These are phyloP conservation scores for Alternaria arbusti DNA, from an alignment of 2,329 filamentous ascomycete genomes.

Conservation along the genomic window DNA sequence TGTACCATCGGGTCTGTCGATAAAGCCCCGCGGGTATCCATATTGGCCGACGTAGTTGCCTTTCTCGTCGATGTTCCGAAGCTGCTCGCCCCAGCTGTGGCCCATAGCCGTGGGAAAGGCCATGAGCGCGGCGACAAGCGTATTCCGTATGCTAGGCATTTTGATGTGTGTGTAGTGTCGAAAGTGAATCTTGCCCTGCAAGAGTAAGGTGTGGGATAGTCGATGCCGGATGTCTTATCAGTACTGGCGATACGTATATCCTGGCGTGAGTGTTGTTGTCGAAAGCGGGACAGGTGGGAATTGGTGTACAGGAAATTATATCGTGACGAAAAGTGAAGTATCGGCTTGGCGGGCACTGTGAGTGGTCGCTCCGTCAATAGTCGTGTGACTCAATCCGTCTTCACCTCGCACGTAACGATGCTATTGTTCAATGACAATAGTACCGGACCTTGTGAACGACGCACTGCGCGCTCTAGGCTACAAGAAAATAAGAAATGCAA, in stretches of 20 bases:
- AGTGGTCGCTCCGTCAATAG: slow-evolving; percentile 13
- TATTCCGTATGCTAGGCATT: slow-evolving; percentile 27
- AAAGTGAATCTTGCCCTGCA: slow-evolving; percentile 8
- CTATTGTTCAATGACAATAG: slow-evolving; percentile 36
- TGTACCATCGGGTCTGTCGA: slow-evolving; percentile 54
- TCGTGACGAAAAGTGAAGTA: slow-evolving; percentile 7
- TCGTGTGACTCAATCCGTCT: slow-evolving; percentile 26
- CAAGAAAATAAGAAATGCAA: slow-evolving; percentile 14
- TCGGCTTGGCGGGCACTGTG: slow-evolving; percentile 20
- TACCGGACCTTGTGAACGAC: slow-evolving; percentile 21
- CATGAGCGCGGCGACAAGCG: slow-evolving; percentile 24
- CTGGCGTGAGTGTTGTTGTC: neutral
- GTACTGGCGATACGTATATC: neutral
- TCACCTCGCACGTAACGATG: slow-evolving; percentile 36
- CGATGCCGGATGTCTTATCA: neutral
- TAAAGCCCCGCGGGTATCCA: slow-evolving; percentile 78
- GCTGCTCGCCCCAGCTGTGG: slow-evolving; percentile 85
- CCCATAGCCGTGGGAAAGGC: slow-evolving; percentile 28
- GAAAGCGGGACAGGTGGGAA: neutral
- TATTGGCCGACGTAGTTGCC: slow-evolving; percentile 73
- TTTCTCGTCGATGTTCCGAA: slow-evolving; percentile 73
- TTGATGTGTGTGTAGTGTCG: neutral
- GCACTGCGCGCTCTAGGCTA: slow-evolving; percentile 20
- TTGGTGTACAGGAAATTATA: neutral
- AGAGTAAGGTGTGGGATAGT: neutral